Conservation (phyloP, 2,329 filamentous ascomycete genomes). For the Mariannaea sp. region DNA sequence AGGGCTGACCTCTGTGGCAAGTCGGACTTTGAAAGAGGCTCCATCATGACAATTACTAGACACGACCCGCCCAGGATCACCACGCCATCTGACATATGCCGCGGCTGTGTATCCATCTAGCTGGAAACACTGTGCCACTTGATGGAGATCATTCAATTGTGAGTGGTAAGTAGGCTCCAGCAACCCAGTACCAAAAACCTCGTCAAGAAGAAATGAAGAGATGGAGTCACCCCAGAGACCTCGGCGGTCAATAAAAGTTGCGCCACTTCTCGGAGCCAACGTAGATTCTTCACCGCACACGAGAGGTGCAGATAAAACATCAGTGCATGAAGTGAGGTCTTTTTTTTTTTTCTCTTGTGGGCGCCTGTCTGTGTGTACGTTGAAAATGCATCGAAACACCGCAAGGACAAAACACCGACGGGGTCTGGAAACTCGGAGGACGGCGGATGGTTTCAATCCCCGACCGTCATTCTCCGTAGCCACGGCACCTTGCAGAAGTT, state of each 20-base stretch:
- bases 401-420: conserved; percentile 8
- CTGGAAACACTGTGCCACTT: background rate
- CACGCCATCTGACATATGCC: conserved; percentile 4
- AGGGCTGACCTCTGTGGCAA: conserved; percentile 1
- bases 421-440: too few species aligned
- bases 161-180: background rate
- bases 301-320: too few species aligned
- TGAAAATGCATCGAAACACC: too few species aligned
- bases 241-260: background rate
- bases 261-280: background rate
- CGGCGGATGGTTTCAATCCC: background rate
- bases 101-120: conserved; percentile 4
- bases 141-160: background rate
- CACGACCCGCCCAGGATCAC: background rate
- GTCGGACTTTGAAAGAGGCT: background rate
- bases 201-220: too few species aligned
- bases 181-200: too few species aligned
- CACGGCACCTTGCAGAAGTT: too few species aligned
- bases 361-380: too few species aligned
- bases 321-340: conserved; percentile 7
- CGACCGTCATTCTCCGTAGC: background rate
- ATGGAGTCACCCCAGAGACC: too few species aligned
- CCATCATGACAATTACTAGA: background rate
- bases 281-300: too few species aligned
- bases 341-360: background rate